These are phyloP conservation scores for Candida nanaspora DNA, from an alignment of 805 yeast genomes.

Conservation along the genomic window DNA sequence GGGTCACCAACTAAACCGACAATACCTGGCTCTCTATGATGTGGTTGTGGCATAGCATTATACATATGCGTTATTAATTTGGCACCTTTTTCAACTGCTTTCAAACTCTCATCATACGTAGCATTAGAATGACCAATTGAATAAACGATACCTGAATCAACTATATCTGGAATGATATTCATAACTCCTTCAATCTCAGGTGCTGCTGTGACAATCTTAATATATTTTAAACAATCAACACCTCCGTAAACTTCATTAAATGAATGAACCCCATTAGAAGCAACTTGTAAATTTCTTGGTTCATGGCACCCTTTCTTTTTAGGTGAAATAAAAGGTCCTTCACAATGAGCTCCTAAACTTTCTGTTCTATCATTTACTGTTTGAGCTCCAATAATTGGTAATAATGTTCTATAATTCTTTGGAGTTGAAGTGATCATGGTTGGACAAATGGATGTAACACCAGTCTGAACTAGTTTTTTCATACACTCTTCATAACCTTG, in stretches of 20 bases:
- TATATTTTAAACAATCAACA: conserved; percentile 19
- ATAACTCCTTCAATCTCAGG: conserved; percentile 42
- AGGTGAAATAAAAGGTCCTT: conserved; percentile 49
- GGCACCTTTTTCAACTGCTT: conserved; percentile 45
- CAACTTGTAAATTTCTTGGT: conserved; percentile 34
- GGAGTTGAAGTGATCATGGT: conserved; percentile 47
- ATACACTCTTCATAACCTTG: conserved; percentile 35
- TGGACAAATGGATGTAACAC: conserved; percentile 51
- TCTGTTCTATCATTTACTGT: conserved; percentile 30
- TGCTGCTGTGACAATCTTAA: conserved; percentile 41
- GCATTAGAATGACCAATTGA: conserved; percentile 45
- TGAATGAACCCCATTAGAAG: conserved; percentile 23
- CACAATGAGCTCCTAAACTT: conserved; percentile 51
- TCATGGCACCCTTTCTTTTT: conserved; percentile 47
- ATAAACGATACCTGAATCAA: conserved; percentile 26
- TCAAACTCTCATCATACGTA: conserved; percentile 22
- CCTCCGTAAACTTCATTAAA: conserved; percentile 33
- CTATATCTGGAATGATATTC: conserved; percentile 30
- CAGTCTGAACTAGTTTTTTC: conserved; percentile 40
- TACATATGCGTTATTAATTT: conserved; percentile 55
- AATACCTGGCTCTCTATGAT: conserved; percentile 51
- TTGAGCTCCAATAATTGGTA: conserved; percentile 34
- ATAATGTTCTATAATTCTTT: conserved; percentile 38
- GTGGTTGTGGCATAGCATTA: conserved; percentile 57
- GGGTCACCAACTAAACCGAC: conserved; percentile 39